Conservation (phyloP, 1,284 basidiomycete genomes). For the Apiotrichum laibachii region DNA sequence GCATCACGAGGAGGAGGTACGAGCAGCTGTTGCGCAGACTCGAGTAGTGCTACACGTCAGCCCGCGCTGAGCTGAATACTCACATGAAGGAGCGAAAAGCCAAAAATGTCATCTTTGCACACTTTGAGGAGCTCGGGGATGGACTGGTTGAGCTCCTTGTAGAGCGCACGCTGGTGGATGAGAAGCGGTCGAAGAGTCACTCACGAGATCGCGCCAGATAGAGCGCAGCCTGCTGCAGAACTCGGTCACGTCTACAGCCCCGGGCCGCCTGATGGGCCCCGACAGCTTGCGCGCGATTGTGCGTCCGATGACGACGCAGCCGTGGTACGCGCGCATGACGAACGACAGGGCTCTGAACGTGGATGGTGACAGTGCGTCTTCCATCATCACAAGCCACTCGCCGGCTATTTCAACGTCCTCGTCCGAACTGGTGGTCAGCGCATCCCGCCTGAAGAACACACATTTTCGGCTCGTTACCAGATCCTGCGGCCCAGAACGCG, state of each 20-base stretch:
- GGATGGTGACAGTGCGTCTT: slow-evolving; percentile 17
- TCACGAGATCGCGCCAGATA: slow-evolving; percentile 30
- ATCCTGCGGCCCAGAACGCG: slow-evolving; percentile 31
- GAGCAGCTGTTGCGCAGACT: slow-evolving; percentile 29
- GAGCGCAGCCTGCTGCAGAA: slow-evolving; percentile 24
- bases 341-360: slow-evolving; percentile 26
- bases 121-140: slow-evolving; percentile 14
- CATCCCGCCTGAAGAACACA: slow-evolving; percentile 8
- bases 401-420: slow-evolving; percentile 21
- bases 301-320: slow-evolving; percentile 21
- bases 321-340: slow-evolving; percentile 27
- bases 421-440: not conserved
- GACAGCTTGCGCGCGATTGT: slow-evolving; percentile 26
- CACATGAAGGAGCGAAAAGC: slow-evolving; percentile 40
- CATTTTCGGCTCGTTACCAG: slow-evolving; percentile 32
- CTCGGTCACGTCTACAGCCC: slow-evolving; percentile 25
- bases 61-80: slow-evolving; percentile 9
- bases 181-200: not conserved
- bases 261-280: slow-evolving; percentile 22
- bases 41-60: slow-evolving; percentile 12
- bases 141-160: slow-evolving; percentile 16
- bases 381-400: slow-evolving; percentile 26
- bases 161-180: slow-evolving; percentile 13
- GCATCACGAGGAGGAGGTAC: slow-evolving; percentile 33
- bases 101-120: slow-evolving; percentile 22